phyloP scores from a whole-genome alignment of 2,329 filamentous ascomycete genomes.

The Colletotrichum truncatum region DNA sequence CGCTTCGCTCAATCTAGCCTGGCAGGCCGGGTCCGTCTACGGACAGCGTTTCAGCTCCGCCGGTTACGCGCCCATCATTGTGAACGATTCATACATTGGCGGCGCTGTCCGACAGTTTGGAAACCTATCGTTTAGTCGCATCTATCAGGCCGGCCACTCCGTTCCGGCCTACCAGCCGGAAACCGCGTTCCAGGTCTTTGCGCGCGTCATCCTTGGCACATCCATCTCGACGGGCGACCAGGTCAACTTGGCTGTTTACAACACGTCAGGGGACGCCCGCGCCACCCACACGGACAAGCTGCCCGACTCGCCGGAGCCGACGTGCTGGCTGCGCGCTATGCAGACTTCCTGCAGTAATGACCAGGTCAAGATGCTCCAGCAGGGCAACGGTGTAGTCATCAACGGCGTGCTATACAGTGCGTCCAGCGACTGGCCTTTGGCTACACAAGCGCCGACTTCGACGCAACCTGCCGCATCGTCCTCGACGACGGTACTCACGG shows the following conservation, averaged over 20 bases:
- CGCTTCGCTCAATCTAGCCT: constrained; percentile 70
- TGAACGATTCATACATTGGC: constrained; percentile 74
- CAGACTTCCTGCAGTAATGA: constrained; percentile 61
- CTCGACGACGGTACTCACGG: constrained; percentile 37
- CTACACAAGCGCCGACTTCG: constrained; percentile 35
- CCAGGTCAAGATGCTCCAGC: constrained; percentile 55
- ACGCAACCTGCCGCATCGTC: constrained; percentile 34
- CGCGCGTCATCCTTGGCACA: constrained; percentile 65
- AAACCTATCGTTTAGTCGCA: constrained; percentile 74
- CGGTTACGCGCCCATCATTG: constrained; percentile 77
- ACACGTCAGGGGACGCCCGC: constrained; percentile 65
- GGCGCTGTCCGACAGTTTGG: constrained; percentile 81
- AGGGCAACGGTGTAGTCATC: constrained; percentile 63
- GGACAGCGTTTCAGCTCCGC: constrained; percentile 66
- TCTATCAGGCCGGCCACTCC: constrained; percentile 74
- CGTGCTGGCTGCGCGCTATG: constrained; percentile 69
- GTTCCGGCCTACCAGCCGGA: constrained; percentile 70
- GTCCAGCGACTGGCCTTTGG: constrained; percentile 51
- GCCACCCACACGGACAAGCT: constrained; percentile 65
- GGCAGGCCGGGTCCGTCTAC: constrained; percentile 56
- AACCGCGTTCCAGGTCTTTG: constrained; percentile 68
- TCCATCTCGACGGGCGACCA: constrained; percentile 64
- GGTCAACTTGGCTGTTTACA: constrained; percentile 61
- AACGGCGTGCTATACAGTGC: constrained; percentile 65
- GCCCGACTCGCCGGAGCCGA: constrained; percentile 56